Base-by-base conservation (phyloP, 2,329 filamentous ascomycete genomes). In the Balansia obtecta region DNA sequence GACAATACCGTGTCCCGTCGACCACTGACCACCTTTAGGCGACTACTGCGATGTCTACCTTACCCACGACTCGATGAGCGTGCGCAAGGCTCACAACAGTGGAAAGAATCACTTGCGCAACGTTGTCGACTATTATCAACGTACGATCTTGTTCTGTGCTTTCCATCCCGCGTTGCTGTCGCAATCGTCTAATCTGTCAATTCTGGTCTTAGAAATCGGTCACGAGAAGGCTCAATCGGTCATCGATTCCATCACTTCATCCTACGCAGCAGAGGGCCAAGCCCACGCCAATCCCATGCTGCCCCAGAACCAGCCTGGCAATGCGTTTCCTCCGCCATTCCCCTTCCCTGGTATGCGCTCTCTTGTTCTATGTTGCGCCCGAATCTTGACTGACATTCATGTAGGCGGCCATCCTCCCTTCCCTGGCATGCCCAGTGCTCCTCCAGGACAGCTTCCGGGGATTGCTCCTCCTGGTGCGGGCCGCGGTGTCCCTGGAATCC, bases 31-130 rank as follows among this genome's bases (percentile, higher is more conserved):
- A 76, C 70, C 20, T 22, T 48, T 40, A 71, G 69, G 90, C 77
- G 93, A 98, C 70, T 98, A 98, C 72, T 98, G 93, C 80, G 93
- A 98, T 85, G 93, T 98, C 69, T 98, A 98, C 79, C 86, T 98
- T 61, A 98, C 93, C 59, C 93, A 98, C 79, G 93, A 98, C 77
- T 95, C 89, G 44, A 97, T 97, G 91, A 95, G 89, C 71, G 93
- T 98, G 71, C 90, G 93, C 62, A 97, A 97, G 74, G 93, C 93
- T 46, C 93, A 98, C 71, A 98, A 98, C 75, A 86, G 82, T 66
- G 93, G 93, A 55, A 83, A 91, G 61, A 98, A 98, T 73, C 93
- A 98, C 66, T 73, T 98, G 55, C 87, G 93, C 63, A 98, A 98
- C 69, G 93, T 98, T 32, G 85, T 96, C 61, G 90, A 96, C 66